Base-by-base conservation (phyloP, 495 filamentous ascomycete genomes). In the Pyronema omphalodes region DNA sequence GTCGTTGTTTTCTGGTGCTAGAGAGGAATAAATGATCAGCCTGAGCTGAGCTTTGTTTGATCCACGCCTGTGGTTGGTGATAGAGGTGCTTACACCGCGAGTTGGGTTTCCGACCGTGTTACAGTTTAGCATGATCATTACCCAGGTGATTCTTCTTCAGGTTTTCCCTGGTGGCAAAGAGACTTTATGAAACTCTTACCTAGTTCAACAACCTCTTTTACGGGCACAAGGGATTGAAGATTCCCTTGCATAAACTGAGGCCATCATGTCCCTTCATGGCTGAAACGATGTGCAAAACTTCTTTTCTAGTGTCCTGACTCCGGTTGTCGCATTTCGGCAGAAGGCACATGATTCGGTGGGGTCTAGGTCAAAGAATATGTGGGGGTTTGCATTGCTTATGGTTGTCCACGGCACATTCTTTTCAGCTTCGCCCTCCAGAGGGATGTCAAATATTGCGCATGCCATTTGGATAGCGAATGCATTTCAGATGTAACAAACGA, bases 331-430 rank as follows among this genome's bases (percentile, higher is more conserved):
- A 40, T 71, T 67, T 40, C 77, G 70, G 35, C 77, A 75, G 1
- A 80, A 72, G 37, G 72, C 72, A 68, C 82, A 83, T 3, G 81
- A 77, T 44, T 77, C 74, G 0, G 71, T 74, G 11, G 75, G 70
- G 59, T 86, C 82, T 23, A 71, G 69, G 58, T 84, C 79, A 43
- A 80, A 80, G 59, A 83, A 80, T 47, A 83, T 74, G 57, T 73
- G 77, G 18, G 71, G 72, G 58, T 78, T 81, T 37, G 84, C 70
- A 41, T 78, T 67, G 5, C 74, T 68, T 61, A 83, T 66, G 47
- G 77, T 66, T 33, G 71, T 60, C 61, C 82, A 83, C 9, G 85
- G 63, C 52, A 84, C 74, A 8, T 65, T 57, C 56, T 76, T 74
- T 6, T 78, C 76, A n/a, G 73, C 70, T 8, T 78, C 73, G 6